Conservation (phyloP, 345 rosid species). For the Pistacia integerrima region DNA sequence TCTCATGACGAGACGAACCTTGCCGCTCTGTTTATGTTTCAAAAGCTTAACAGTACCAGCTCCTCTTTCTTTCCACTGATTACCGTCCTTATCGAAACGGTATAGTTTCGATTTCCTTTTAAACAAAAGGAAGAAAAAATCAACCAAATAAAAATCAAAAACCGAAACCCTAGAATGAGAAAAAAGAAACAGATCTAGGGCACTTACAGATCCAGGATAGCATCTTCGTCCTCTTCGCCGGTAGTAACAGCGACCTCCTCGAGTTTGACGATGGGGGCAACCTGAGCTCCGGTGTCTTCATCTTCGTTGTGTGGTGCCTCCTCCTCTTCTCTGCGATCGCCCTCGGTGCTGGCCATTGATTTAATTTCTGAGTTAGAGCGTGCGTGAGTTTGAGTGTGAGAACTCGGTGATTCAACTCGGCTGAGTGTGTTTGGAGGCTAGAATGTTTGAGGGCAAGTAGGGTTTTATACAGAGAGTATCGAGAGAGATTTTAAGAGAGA, state of each 20-base stretch:
- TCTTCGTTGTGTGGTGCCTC: slow-evolving; percentile 72
- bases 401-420: neutral
- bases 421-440: neutral
- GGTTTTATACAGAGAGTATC: neutral
- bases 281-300: slow-evolving; percentile 94
- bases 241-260: slow-evolving; percentile 86
- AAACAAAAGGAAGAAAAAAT: neutral
- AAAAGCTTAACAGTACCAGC: slow-evolving; percentile 87
- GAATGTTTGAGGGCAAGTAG: neutral
- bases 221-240: slow-evolving; percentile 87
- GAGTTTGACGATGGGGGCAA: slow-evolving; percentile 79
- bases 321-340: slow-evolving; percentile 62
- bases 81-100: slow-evolving; percentile 78
- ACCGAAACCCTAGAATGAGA: neutral
- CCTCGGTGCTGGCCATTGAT: slow-evolving; percentile 57
- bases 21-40: slow-evolving; percentile 76
- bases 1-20: slow-evolving; percentile 88
- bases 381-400: neutral
- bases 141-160: slow-evolving; percentile 6
- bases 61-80: slow-evolving; percentile 96
- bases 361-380: neutral
- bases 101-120: slow-evolving; percentile 86
- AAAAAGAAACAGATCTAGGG: neutral
- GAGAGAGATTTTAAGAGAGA: neutral
- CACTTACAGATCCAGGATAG: slow-evolving; percentile 76